These are phyloP conservation scores for Ustilago trichophora DNA, from an alignment of 1,284 basidiomycete species.

Conservation along the genomic window DNA sequence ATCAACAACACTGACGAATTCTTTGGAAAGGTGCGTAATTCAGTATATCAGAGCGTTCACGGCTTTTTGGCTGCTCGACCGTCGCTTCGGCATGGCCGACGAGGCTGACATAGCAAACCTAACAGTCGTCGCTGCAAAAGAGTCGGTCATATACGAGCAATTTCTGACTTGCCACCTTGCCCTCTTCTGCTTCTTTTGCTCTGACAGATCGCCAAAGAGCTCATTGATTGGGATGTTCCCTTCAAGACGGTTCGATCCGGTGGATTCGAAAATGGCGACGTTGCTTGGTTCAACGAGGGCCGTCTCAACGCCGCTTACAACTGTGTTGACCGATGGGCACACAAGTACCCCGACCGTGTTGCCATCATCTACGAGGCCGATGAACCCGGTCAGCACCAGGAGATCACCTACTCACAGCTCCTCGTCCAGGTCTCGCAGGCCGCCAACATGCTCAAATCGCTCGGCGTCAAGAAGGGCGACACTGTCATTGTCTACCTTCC, in stretches of 20 bases:
- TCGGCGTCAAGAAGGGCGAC: slow-evolving; percentile 95
- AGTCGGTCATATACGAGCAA: too few species aligned
- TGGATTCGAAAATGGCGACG: slow-evolving; percentile 84
- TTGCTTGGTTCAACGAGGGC: slow-evolving; percentile 82
- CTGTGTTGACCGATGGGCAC: slow-evolving; percentile 95
- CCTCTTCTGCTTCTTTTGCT: not conserved
- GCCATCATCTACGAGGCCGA: slow-evolving; percentile 99
- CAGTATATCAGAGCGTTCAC: too few species aligned
- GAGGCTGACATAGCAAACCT: too few species aligned
- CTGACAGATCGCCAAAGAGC: slow-evolving; percentile 78
- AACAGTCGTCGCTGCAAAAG: too few species aligned
- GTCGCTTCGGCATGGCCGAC: too few species aligned
- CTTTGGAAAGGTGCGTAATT: slow-evolving; percentile 55
- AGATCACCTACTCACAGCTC: slow-evolving; percentile 82
- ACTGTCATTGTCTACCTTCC: slow-evolving; percentile 74
- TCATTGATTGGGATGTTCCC: slow-evolving; percentile 87
- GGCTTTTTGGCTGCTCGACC: too few species aligned
- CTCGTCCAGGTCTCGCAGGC: slow-evolving; percentile 81
- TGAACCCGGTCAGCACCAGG: slow-evolving; percentile 82
- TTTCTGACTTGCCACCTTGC: not conserved
- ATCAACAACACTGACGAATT: slow-evolving; percentile 57
- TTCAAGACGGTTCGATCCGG: slow-evolving; percentile 90
- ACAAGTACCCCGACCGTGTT: slow-evolving; percentile 87
- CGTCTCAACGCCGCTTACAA: slow-evolving; percentile 83
- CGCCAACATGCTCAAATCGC: slow-evolving; percentile 88